Evolutionary conservation across 176 grass and related monocot species (phyloP).

Genomic region (Oryza glaberrima): DNA sequence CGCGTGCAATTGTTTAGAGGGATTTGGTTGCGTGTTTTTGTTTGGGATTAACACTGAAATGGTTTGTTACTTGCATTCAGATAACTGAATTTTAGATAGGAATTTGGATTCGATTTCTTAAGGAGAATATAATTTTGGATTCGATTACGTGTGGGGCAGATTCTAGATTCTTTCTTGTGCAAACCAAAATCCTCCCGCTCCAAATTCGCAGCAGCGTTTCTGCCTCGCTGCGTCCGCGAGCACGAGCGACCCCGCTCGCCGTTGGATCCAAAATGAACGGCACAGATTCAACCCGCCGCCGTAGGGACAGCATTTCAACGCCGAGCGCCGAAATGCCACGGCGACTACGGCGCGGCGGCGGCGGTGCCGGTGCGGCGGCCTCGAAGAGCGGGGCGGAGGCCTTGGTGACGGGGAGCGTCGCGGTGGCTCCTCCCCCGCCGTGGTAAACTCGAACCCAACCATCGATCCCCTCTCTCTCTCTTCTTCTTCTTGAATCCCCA

Average conservation of each 20-base stretch:
- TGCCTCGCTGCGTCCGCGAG: not conserved
- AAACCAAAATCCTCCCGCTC: no score
- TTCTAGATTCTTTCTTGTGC: no score
- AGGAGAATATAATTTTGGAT: no score
- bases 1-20: not conserved
- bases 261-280: not conserved
- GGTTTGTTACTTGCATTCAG: no score
- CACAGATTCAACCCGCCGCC: not conserved
- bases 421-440: not conserved
- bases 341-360: not conserved
- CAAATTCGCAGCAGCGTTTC: no score
- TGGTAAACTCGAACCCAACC: constrained; percentile 19
- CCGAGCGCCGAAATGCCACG: not conserved
- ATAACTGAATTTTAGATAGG: no score
- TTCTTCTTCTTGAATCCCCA: not conserved
- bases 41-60: no score
- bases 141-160: no score
- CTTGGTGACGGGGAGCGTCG: not conserved
- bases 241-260: not conserved
- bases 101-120: no score
- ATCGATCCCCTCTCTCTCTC: no score
- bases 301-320: not conserved
- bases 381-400: not conserved
- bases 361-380: not conserved
- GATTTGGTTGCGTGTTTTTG: not conserved